Percentiles rank a stretch among this genome's conserved stretches.
phyloP scores from a whole-genome alignment of 140 eudicot species.

The Ambrosia hybrid region DNA sequence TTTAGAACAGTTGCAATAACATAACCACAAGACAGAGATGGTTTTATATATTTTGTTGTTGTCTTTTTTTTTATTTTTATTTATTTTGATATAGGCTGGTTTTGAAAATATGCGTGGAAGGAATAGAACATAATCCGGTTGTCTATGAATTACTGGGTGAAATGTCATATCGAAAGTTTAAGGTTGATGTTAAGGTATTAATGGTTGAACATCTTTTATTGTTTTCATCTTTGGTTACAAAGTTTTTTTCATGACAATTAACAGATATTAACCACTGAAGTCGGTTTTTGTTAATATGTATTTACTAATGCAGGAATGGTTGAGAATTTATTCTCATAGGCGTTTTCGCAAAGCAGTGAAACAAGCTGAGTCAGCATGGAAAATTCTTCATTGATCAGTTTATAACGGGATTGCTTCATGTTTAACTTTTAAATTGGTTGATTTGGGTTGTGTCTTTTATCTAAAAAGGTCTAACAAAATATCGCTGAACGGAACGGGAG shows the following conservation, averaged over 20 bases:
- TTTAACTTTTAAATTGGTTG: no score
- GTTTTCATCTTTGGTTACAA: not conserved
- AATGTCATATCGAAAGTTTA: no score
- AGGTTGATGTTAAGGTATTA: conserved; percentile 44
- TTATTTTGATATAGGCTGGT: no score
- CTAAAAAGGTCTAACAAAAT: no score
- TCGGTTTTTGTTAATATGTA: not conserved
- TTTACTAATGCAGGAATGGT: conserved; percentile 66
- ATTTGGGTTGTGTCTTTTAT: no score
- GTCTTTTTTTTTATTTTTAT: not conserved
- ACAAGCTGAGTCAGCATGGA: conserved; percentile 75
- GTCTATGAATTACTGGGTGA: no score
- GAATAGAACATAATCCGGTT: no score
- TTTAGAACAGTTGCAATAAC: no score
- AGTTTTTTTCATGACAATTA: not conserved
- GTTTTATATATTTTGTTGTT: not conserved
- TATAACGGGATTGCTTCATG: conserved; percentile 83
- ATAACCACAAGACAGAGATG: not conserved
- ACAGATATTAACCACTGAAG: not conserved
- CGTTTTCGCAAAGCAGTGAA: conserved; percentile 69
- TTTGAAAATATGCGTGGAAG: no score
- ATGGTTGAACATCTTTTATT: not conserved
- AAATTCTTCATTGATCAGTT: conserved; percentile 64
- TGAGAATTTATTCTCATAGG: conserved; percentile 63
- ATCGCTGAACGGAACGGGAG: no score